Conservation (phyloP, 306 rosid genomes). For the Gastrolobium villosum region DNA sequence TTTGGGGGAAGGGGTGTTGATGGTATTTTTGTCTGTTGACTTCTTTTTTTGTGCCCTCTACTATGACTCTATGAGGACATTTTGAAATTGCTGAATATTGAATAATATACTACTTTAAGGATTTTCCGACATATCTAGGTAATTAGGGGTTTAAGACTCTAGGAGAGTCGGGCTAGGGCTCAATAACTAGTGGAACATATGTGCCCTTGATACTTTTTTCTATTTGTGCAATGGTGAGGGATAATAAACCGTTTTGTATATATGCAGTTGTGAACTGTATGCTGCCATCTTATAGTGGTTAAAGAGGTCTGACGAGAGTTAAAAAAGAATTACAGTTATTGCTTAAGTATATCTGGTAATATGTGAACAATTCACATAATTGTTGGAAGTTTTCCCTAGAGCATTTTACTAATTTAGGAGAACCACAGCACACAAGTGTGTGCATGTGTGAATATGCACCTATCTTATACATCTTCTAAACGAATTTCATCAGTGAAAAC, state of each 20-base stretch:
- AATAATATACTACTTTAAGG: neutral
- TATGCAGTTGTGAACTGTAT: neutral
- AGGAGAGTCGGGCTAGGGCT: constrained; percentile 20
- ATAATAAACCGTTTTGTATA: neutral
- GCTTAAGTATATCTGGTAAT: constrained; percentile 4
- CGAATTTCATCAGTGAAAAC: constrained; percentile 1
- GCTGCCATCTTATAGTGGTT: neutral
- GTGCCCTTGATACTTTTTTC: constrained; percentile 18
- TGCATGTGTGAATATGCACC: neutral
- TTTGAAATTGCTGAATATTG: constrained; percentile 19
- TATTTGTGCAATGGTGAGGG: neutral
- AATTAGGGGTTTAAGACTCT: constrained; percentile 14
- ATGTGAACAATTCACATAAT: neutral
- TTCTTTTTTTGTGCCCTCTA: neutral
- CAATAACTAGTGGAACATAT: constrained; percentile 10
- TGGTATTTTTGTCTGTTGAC: constrained; percentile 28
- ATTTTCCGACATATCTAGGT: constrained; percentile 8
- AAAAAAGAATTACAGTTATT: neutral
- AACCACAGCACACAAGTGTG: neutral
- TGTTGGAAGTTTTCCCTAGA: neutral
- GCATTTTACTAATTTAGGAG: neutral
- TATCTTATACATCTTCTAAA: neutral
- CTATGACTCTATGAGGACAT: neutral
- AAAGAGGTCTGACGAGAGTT: constrained; percentile 25
- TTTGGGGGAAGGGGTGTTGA: neutral